These are phyloP conservation scores for Sarcomyxa edulis DNA, from an alignment of 768 basidiomycete genomes.

Conservation along the genomic window DNA sequence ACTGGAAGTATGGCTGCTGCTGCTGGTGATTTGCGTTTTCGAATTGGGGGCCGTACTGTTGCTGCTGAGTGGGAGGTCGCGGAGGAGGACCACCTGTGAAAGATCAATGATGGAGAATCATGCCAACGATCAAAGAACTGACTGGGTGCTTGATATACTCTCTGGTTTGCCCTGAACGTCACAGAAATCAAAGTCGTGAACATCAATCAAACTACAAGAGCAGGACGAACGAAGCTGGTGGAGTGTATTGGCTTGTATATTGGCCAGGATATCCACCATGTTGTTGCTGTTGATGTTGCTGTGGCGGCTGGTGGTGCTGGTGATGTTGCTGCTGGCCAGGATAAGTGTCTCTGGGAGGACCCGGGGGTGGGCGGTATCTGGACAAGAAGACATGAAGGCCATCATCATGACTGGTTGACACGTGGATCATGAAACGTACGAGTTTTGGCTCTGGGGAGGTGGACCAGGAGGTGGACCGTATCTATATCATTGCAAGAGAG, in stretches of 20 bases:
- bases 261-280: constrained; percentile 23
- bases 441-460: constrained; percentile 16
- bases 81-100: constrained; percentile 35
- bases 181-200: too few relatives aligned
- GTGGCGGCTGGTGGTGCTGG: constrained; percentile 22
- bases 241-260: constrained; percentile 15
- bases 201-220: too few relatives aligned
- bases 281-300: constrained; percentile 6
- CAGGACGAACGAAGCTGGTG: constrained; percentile 12
- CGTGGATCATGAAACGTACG: constrained; percentile 4
- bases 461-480: constrained; percentile 29
- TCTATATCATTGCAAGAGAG: constrained; percentile 10
- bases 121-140: too few relatives aligned
- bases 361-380: constrained; percentile 18
- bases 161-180: too few relatives aligned
- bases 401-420: neutral
- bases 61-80: constrained; percentile 49
- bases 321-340: constrained; percentile 41
- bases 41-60: constrained; percentile 59
- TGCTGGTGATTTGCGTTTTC: constrained; percentile 38
- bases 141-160: too few relatives aligned
- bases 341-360: constrained; percentile 26
- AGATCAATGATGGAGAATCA: constrained; percentile 1
- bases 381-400: neutral
- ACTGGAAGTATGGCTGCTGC: constrained; percentile 70